Percentiles rank a stretch among this genome's conserved stretches.
These are phyloP conservation scores for Gossypium rotundifolium DNA, from an alignment of 345 rosid genomes.

Conservation along the genomic window DNA sequence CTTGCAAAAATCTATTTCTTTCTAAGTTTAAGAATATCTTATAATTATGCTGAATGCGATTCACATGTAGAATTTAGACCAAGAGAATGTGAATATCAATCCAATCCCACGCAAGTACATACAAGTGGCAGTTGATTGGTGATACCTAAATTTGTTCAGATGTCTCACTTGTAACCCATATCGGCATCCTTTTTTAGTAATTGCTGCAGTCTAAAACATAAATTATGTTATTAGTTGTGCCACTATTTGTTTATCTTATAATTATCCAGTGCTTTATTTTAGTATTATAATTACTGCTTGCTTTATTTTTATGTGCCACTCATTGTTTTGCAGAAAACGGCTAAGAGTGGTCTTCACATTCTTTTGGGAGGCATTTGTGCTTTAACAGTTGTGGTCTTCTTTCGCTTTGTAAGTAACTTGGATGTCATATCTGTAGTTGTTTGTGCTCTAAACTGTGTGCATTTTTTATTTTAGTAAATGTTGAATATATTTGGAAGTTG, in stretches of 20 bases:
- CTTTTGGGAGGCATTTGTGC: conserved; percentile 92
- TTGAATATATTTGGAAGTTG: neutral
- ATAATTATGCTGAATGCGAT: neutral
- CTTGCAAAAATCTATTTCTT: neutral
- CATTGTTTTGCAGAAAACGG: conserved; percentile 62
- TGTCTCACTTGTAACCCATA: neutral
- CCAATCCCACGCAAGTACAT: neutral
- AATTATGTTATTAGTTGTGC: neutral
- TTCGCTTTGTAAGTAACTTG: conserved; percentile 75
- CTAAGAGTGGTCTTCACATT: conserved; percentile 86
- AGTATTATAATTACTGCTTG: neutral
- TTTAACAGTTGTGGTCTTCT: conserved; percentile 77
- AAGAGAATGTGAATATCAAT: neutral
- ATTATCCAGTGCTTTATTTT: neutral
- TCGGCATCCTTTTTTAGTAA: neutral
- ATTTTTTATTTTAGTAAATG: conserved; percentile 9
- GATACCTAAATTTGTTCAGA: neutral
- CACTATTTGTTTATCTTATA: neutral
- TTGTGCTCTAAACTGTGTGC: neutral
- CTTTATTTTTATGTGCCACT: neutral
- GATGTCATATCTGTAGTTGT: neutral
- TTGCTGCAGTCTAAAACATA: neutral
- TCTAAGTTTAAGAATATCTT: neutral
- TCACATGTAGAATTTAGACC: neutral
- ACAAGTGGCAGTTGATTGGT: neutral